Evolutionary conservation across 768 basidiomycete genomes (phyloP).

Genomic region (Agaricus sinodeliciosus): DNA sequence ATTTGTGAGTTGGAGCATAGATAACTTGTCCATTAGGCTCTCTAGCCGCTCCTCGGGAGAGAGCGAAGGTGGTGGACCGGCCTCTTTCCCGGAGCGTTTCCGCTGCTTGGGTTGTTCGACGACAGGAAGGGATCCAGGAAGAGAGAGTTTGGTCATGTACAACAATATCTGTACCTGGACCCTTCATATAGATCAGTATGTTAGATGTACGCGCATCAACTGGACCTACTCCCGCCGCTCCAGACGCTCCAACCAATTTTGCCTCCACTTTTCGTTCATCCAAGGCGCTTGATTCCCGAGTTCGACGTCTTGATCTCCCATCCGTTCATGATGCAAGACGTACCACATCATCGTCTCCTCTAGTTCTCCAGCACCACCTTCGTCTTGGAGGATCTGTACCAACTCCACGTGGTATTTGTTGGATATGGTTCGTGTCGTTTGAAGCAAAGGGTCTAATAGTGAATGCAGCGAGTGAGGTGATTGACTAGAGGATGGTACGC

Average conservation of each 20-base stretch:
- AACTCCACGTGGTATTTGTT: constrained; percentile 65
- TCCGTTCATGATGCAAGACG: constrained; percentile 55
- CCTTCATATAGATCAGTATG: constrained; percentile 27
- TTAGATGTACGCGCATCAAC: neutral
- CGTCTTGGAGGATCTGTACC: constrained; percentile 48
- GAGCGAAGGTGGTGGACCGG: constrained; percentile 15
- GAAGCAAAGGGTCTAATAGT: constrained; percentile 54
- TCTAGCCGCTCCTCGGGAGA: constrained; percentile 51
- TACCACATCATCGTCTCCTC: constrained; percentile 81
- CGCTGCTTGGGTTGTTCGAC: constrained; percentile 20
- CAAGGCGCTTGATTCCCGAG: constrained; percentile 24
- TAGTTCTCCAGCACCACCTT: constrained; percentile 52
- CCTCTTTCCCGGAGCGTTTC: constrained; percentile 21
- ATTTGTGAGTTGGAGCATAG: constrained; percentile 66
- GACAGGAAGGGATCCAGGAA: constrained; percentile 38
- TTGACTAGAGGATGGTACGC: constrained; percentile 22
- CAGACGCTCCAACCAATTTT: constrained; percentile 54
- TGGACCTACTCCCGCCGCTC: constrained; percentile 57
- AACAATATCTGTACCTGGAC: constrained; percentile 72
- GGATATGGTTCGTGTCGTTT: constrained; percentile 45
- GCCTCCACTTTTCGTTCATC: constrained; percentile 48
- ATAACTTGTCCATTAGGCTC: constrained; percentile 72
- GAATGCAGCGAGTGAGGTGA: constrained; percentile 50
- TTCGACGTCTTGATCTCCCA: constrained; percentile 17
- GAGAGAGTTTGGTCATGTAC: constrained; percentile 56